These are phyloP conservation scores for Atkinsonella texensis DNA, from an alignment of 2,329 filamentous ascomycete species.

Conservation along the genomic window DNA sequence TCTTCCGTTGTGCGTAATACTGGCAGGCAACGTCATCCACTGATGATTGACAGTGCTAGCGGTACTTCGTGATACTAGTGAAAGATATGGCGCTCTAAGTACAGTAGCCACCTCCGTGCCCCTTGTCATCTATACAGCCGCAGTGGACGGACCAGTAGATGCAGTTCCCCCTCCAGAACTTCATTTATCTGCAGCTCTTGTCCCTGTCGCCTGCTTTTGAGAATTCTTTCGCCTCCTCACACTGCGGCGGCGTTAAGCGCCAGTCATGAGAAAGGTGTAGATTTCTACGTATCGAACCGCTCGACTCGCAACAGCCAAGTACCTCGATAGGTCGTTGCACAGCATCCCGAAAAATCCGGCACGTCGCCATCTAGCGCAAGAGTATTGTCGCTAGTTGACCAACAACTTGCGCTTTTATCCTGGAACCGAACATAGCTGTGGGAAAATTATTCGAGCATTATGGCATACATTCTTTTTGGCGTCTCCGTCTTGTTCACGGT, in stretches of 20 bases:
- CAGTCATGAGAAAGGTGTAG: conserved; percentile 6
- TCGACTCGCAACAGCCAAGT: not conserved
- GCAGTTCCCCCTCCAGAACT: not conserved
- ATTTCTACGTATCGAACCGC: not conserved
- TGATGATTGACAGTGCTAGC: too few relatives aligned
- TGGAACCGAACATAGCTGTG: not conserved
- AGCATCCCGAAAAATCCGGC: conserved; percentile 1
- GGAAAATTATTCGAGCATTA: conserved; percentile 24
- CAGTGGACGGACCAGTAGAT: not conserved
- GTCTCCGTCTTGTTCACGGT: conserved; percentile 61
- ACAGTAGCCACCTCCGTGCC: too few relatives aligned
- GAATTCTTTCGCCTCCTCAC: not conserved
- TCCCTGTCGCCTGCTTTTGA: not conserved
- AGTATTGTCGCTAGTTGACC: not conserved
- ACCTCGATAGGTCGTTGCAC: not conserved
- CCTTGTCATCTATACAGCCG: not conserved
- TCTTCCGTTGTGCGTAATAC: too few relatives aligned
- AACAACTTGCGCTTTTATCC: not conserved
- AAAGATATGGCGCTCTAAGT: too few relatives aligned
- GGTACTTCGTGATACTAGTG: too few relatives aligned
- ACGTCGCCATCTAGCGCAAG: not conserved
- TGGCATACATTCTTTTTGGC: conserved; percentile 74
- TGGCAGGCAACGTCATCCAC: too few relatives aligned
- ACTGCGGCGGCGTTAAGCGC: not conserved
- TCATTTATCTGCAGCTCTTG: not conserved